Conservation (phyloP, 805 yeast genomes). For the Martiniozyma abietophila region DNA sequence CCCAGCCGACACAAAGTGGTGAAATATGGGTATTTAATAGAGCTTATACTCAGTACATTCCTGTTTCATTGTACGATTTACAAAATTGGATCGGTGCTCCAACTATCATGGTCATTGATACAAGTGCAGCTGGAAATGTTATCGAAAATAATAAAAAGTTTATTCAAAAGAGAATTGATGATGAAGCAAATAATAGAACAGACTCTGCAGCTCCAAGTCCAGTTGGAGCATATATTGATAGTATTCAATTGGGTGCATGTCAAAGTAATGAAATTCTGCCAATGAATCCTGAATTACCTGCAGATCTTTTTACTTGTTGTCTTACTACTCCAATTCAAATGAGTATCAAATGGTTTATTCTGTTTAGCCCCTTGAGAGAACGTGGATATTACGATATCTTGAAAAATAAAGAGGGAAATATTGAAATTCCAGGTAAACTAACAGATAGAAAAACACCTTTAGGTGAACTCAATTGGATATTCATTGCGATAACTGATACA, state of each 20-base stretch:
- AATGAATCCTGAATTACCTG: constrained; percentile 90
- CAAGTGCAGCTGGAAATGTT: constrained; percentile 90
- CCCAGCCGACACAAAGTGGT: constrained; percentile 91
- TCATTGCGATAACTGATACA: constrained; percentile 95
- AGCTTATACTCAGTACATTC: constrained; percentile 95
- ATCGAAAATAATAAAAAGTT: constrained; percentile 82
- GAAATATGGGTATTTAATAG: constrained; percentile 98
- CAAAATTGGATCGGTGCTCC: constrained; percentile 99
- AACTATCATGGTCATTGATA: constrained; percentile 88
- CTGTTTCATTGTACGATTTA: constrained; percentile 87
- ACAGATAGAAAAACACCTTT: constrained; percentile 92
- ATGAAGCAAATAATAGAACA: constrained; percentile 59
- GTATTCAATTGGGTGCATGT: constrained; percentile 92
- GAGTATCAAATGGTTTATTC: constrained; percentile 81
- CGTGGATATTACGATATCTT: constrained; percentile 43
- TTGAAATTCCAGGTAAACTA: constrained; percentile 79
- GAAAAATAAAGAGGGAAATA: constrained; percentile 40
- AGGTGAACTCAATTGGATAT: constrained; percentile 95
- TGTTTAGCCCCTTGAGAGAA: constrained; percentile 61
- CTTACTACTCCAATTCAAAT: constrained; percentile 93
- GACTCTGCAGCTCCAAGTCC: constrained; percentile 48
- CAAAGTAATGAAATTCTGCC: constrained; percentile 77
- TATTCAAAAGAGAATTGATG: constrained; percentile 82
- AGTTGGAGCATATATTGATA: constrained; percentile 64
- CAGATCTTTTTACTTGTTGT: constrained; percentile 92